phyloP scores from a whole-genome alignment of 1,284 basidiomycete genomes.

The Heterobasidion irregulare region DNA sequence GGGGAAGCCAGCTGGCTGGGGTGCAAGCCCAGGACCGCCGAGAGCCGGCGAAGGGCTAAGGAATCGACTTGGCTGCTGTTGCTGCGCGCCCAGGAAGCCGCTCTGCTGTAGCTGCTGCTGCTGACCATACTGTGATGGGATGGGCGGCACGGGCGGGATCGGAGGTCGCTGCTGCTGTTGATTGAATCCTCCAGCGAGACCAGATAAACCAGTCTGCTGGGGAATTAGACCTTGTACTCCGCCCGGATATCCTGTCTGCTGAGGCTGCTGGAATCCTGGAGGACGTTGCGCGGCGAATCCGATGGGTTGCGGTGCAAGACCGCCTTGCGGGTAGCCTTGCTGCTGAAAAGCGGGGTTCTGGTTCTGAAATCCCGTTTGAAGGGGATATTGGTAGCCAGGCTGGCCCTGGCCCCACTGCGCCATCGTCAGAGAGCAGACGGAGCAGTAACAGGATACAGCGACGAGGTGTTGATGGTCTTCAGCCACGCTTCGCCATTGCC shows the following conservation, averaged over 20 bases:
- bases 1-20: conserved; percentile 54
- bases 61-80: conserved; percentile 36
- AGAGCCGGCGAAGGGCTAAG: conserved; percentile 39
- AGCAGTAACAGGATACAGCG: conserved; percentile 1
- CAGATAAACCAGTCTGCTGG: conserved; percentile 43
- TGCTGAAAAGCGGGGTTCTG: conserved; percentile 29
- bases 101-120: conserved; percentile 20
- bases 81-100: conserved; percentile 19
- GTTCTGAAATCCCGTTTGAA: conserved; percentile 50
- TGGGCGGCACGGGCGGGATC: conserved; percentile 52
- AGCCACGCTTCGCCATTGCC: neutral
- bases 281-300: conserved; percentile 27
- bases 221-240: conserved; percentile 29
- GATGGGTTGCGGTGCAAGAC: conserved; percentile 30
- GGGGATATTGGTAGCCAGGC: conserved; percentile 49
- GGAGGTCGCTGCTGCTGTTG: conserved; percentile 47
- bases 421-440: conserved; percentile 22
- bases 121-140: conserved; percentile 51
- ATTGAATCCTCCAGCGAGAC: conserved; percentile 29
- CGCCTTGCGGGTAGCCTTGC: conserved; percentile 28
- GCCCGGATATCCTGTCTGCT: conserved; percentile 39
- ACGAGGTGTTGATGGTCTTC: neutral
- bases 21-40: conserved; percentile 26
- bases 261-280: conserved; percentile 29
- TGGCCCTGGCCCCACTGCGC: conserved; percentile 60